Base-by-base conservation (phyloP, 305 asterid species). In the Fraxinus albicans region DNA sequence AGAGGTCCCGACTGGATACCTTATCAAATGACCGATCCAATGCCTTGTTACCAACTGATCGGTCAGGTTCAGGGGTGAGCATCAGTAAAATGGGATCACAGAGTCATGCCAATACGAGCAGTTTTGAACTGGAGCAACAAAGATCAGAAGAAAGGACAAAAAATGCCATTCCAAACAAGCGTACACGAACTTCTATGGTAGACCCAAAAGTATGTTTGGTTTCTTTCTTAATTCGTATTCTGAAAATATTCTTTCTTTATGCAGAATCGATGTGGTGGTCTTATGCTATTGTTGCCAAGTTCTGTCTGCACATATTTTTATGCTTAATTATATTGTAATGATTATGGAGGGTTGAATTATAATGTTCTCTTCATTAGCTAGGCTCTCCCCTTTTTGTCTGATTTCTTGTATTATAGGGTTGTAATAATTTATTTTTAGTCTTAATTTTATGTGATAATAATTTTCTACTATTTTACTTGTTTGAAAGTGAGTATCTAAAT, bases 111-210 rank as follows among this genome's bases (percentile, higher is more conserved):
- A 85, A 82, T 86, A 79, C 87, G 34, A 89, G 88, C 91, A 89
- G 97, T 81, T 90, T 87, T 87, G 97, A 94, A 76, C 83, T 87
- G 87, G 97, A 94, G 86, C 93, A 79, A 74, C 97, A 92, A 82
- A 96, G 92, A 84, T 80, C 89, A 36, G 97, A 92, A 86, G 98
- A 90, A 73, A 89, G 94, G 91, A 84, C 84, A 33, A 92, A 94
- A 88, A 85, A 77, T 89, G 83, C 88, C 82, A 86, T 90, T 78
- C 98, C 96, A 84, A 93, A 84, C 91, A 96, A 94, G 90, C 99
- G 99, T 31, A 89, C 99, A 83, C 95, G 98, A 87, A 95, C 98
- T 72, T 93, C 98, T 84, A 86, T 93, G 95, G 88, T 85, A 73
- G 98, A 91, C 85, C 84, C 88, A 78, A 89, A 93, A 94, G 97